phyloP scores from a whole-genome alignment of 345 rosid genomes.

The Eucalyptus sp. region DNA sequence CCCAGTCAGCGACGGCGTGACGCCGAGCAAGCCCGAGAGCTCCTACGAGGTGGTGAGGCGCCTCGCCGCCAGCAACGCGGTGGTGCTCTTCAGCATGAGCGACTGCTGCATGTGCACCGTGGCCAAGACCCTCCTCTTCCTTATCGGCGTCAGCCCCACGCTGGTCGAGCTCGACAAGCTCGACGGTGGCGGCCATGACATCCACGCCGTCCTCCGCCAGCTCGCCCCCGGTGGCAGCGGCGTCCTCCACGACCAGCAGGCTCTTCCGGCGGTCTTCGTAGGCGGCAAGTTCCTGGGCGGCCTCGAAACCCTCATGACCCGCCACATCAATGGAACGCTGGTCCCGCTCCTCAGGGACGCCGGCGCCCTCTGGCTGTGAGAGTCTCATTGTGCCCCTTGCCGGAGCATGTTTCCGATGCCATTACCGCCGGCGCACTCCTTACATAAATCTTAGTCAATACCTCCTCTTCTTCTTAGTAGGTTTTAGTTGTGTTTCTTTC shows the following conservation, averaged over 20 bases:
- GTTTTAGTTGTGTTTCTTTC: neutral
- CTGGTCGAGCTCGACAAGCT: conserved; percentile 65
- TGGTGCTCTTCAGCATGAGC: conserved; percentile 74
- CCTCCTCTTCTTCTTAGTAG: neutral
- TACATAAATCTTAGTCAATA: neutral
- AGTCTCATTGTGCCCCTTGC: neutral
- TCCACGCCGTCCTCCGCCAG: conserved; percentile 26
- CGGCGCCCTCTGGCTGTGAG: conserved; percentile 95
- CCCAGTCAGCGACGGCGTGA: neutral
- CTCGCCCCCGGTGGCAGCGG: conserved; percentile 2
- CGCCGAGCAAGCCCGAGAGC: neutral
- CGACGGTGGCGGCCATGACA: conserved; percentile 14
- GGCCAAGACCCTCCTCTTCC: conserved; percentile 73
- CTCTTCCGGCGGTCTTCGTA: conserved; percentile 50
- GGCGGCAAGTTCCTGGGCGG: conserved; percentile 92
- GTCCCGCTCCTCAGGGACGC: conserved; percentile 89
- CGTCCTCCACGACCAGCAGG: conserved; percentile 3
- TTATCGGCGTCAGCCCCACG: conserved; percentile 65
- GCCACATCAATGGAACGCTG: conserved; percentile 79
- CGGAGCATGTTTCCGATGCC: neutral
- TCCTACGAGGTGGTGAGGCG: conserved; percentile 39
- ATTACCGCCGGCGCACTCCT: neutral
- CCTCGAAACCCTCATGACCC: conserved; percentile 82
- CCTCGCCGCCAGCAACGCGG: conserved; percentile 57
- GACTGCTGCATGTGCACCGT: conserved; percentile 98